phyloP scores from a whole-genome alignment of 1,284 basidiomycete genomes.

The Cutaneotrichosporon sp. region DNA sequence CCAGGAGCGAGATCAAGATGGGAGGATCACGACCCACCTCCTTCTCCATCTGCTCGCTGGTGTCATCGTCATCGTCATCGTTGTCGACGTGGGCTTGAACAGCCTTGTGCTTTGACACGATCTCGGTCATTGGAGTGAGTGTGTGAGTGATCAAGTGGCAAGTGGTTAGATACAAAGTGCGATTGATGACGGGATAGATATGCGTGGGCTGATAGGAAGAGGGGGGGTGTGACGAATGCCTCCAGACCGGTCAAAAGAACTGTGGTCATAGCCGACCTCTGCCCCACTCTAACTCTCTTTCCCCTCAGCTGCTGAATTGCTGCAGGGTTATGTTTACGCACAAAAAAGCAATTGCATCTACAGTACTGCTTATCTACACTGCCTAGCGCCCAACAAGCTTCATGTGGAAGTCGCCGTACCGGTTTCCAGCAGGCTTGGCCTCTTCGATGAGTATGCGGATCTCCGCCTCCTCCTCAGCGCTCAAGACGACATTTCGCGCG shows the following conservation, averaged over 20 bases:
- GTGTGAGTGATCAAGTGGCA: slow-evolving; percentile 1
- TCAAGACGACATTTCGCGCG: slow-evolving; percentile 38
- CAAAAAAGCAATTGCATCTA: no score
- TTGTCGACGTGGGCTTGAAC: not conserved
- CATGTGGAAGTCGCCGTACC: slow-evolving; percentile 9
- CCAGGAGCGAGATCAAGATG: not conserved
- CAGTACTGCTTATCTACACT: no score
- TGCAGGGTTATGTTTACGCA: no score
- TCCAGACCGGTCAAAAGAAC: no score
- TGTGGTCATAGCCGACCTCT: no score
- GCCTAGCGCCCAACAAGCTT: slow-evolving; percentile 21
- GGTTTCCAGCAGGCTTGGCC: slow-evolving; percentile 32
- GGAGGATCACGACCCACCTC: slow-evolving; percentile 31
- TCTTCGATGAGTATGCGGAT: slow-evolving; percentile 40
- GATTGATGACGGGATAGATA: not conserved
- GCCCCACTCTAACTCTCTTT: no score
- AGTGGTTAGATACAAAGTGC: not conserved
- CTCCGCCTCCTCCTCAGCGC: slow-evolving; percentile 40
- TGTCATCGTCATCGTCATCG: not conserved
- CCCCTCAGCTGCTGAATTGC: no score
- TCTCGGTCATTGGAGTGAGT: slow-evolving; percentile 13
- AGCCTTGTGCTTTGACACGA: not conserved
- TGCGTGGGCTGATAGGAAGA: no score
- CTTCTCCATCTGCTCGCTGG: slow-evolving; percentile 33
- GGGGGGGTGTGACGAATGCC: no score